These are phyloP conservation scores for Inga leiocalycina DNA, from an alignment of 306 rosid genomes.

Conservation along the genomic window DNA sequence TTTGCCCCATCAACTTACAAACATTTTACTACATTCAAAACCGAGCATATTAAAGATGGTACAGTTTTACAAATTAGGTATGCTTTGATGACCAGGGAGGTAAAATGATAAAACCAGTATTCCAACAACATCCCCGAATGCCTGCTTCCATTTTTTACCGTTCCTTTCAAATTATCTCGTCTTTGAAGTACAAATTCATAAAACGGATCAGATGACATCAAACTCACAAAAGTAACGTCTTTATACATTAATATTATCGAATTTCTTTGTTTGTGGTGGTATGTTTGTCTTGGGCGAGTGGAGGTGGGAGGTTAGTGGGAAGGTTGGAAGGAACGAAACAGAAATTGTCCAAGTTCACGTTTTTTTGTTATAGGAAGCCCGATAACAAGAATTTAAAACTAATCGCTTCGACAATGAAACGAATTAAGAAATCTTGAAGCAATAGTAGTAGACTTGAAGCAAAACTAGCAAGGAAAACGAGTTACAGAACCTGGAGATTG, in stretches of 20 bases:
- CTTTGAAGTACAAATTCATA: not conserved
- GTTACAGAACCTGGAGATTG: not conserved
- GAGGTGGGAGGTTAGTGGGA: not conserved
- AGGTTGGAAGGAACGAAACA: not conserved
- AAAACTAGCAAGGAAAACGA: not conserved
- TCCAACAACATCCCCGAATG: not conserved
- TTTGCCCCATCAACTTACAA: conserved; percentile 4
- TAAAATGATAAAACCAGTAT: not conserved
- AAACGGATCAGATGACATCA: not conserved
- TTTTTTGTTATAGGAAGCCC: no score
- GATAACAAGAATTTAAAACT: not conserved
- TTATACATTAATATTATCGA: not conserved
- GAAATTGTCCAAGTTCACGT: not conserved
- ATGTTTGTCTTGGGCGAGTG: not conserved
- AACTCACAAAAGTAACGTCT: not conserved
- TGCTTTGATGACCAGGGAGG: not conserved
- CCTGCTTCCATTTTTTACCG: not conserved
- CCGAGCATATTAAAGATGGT: not conserved
- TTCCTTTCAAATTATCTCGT: not conserved
- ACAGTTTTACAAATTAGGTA: not conserved
- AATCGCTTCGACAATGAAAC: not conserved
- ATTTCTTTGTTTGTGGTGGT: not conserved
- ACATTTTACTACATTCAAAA: not conserved
- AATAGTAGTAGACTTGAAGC: not conserved
- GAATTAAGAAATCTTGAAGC: not conserved